Conservation (phyloP, 257 asterid genomes). For the Gardenia jasminoides region DNA sequence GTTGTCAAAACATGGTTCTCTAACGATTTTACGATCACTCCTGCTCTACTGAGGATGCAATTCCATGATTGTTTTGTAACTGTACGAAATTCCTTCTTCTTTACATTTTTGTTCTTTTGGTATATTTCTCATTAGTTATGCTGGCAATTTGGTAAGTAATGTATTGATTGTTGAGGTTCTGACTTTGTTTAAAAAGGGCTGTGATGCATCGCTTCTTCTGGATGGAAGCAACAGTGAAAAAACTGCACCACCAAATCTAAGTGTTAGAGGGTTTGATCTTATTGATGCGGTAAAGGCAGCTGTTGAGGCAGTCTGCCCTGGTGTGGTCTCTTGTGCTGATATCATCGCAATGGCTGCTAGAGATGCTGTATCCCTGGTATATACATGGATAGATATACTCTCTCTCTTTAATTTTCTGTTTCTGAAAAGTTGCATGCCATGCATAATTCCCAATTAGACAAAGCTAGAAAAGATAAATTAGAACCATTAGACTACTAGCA, state of each 20-base stretch:
- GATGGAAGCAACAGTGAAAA: constrained; percentile 29
- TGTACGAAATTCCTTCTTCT: constrained; percentile 8
- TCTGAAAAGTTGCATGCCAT: not conserved
- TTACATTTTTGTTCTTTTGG: not conserved
- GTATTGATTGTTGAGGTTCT: not conserved
- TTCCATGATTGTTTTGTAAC: constrained; percentile 40
- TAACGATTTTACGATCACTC: constrained; percentile 24
- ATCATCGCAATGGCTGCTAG: constrained; percentile 29
- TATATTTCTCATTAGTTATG: not conserved
- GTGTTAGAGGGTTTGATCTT: constrained; percentile 25
- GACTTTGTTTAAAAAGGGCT: constrained; percentile 9
- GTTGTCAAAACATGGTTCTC: constrained; percentile 6
- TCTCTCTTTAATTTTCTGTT: not conserved
- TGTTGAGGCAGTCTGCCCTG: constrained; percentile 29
- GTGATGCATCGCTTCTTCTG: constrained; percentile 36
- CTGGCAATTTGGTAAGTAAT: not conserved
- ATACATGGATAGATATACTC: not conserved
- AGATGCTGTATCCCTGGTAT: constrained; percentile 25
- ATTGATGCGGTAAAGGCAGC: constrained; percentile 29
- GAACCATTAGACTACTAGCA: too few species aligned
- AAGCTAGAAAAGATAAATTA: not conserved
- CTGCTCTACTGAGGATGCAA: constrained; percentile 37
- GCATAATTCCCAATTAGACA: not conserved
- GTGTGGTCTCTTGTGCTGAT: constrained; percentile 39
- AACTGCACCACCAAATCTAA: constrained; percentile 23